Evolutionary conservation across 106 monocot species (phyloP).

Genomic region (Dioscorea alata): DNA sequence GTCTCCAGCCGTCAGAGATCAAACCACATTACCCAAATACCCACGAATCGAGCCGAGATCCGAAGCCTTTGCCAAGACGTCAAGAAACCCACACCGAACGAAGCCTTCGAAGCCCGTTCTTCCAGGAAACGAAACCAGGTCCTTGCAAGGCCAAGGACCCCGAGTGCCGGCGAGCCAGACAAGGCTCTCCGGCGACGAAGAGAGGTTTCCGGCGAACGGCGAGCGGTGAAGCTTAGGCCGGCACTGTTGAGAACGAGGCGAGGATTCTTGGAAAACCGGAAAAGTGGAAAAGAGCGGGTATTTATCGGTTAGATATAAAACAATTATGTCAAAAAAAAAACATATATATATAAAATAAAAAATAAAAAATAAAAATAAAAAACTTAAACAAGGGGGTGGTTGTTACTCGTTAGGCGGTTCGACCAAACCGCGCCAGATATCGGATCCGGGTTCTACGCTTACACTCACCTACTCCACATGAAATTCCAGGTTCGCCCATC

Average conservation of each 20-base stretch:
- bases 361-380: background rate
- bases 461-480: too few relatives aligned
- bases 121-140: too few relatives aligned
- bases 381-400: background rate
- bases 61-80: background rate
- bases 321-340: background rate
- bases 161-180: too few relatives aligned
- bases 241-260: constrained; percentile 9
- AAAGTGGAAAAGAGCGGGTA: constrained; percentile 17
- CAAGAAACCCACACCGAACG: background rate
- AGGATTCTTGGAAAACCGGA: constrained; percentile 7
- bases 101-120: too few relatives aligned
- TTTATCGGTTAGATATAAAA: background rate
- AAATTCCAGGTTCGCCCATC: too few relatives aligned
- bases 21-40: constrained; percentile 23
- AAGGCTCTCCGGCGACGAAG: constrained; percentile 1
- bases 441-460: too few relatives aligned
- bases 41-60: constrained; percentile 13
- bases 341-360: background rate
- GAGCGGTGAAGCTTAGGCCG: background rate
- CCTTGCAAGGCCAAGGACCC: too few relatives aligned
- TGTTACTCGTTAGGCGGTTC: constrained; percentile 17
- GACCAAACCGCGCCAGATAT: constrained; percentile 11
- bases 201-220: constrained; percentile 3
- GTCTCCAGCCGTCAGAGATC: background rate